phyloP scores from a whole-genome alignment of 768 basidiomycete genomes.

The Asterophora lycoperdoides region DNA sequence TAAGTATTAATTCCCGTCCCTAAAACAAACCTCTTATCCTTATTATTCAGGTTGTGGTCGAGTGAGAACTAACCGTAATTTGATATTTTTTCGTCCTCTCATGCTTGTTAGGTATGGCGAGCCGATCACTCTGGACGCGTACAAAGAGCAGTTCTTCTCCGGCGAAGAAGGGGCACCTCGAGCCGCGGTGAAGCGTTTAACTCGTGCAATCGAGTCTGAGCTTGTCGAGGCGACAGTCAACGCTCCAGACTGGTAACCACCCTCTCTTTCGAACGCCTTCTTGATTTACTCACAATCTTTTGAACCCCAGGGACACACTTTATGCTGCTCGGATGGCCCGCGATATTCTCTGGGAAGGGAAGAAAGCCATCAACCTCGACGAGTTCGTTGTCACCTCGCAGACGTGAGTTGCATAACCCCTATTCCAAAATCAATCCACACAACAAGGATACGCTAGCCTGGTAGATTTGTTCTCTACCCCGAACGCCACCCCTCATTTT shows the following conservation, averaged over 20 bases:
- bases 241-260: slow-evolving; percentile 81
- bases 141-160: slow-evolving; percentile 74
- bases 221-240: slow-evolving; percentile 81
- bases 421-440: slow-evolving; percentile 9
- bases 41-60: slow-evolving; percentile 57
- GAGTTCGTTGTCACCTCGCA: slow-evolving; percentile 86
- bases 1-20: slow-evolving; percentile 41
- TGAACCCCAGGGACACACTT: slow-evolving; percentile 70
- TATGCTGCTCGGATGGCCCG: slow-evolving; percentile 90
- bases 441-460: slow-evolving; percentile 45
- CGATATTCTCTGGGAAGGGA: slow-evolving; percentile 88
- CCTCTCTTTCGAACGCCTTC: neutral
- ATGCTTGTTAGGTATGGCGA: slow-evolving; percentile 64
- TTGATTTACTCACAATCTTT: slow-evolving; percentile 1
- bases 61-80: slow-evolving; percentile 40
- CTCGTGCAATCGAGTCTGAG: slow-evolving; percentile 64
- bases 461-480: slow-evolving; percentile 80
- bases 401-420: slow-evolving; percentile 56
- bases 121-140: slow-evolving; percentile 73
- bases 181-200: slow-evolving; percentile 82
- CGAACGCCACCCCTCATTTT: slow-evolving; percentile 57
- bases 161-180: slow-evolving; percentile 63
- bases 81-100: slow-evolving; percentile 11
- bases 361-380: slow-evolving; percentile 69
- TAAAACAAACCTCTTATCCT: slow-evolving; percentile 1